phyloP scores from a whole-genome alignment of 2,329 filamentous ascomycete species.

The Colletotrichum lentis region DNA sequence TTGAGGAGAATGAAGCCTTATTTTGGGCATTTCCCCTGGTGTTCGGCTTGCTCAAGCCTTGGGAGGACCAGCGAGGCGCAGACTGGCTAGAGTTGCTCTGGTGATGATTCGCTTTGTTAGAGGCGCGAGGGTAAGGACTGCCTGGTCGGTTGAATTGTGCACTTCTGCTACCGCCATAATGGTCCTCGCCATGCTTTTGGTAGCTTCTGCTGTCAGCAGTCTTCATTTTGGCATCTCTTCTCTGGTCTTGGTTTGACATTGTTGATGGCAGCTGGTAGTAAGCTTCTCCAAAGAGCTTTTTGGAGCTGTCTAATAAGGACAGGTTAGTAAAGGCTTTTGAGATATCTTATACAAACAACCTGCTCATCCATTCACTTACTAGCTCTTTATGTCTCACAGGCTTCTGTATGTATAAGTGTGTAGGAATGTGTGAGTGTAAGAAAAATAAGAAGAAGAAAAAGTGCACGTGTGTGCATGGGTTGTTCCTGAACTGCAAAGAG shows the following conservation, averaged over 20 bases:
- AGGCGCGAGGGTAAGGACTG: conserved; percentile 8
- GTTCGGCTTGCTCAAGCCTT: too few species aligned
- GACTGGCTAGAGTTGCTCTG: background rate
- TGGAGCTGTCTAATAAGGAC: background rate
- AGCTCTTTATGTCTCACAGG: too few species aligned
- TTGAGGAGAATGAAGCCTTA: background rate
- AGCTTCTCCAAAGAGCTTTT: background rate
- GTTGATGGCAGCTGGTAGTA: background rate
- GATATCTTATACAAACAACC: too few species aligned
- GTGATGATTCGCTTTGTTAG: background rate
- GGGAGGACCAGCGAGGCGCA: background rate
- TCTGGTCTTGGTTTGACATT: background rate
- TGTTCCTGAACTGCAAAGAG: background rate
- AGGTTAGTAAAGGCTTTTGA: background rate
- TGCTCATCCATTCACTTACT: background rate
- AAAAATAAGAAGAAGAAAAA: background rate
- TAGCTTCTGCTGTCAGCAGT: background rate
- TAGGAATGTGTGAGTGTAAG: background rate
- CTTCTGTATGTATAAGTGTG: too few species aligned
- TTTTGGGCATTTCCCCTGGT: background rate
- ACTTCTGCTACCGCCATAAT: background rate
- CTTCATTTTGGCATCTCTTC: background rate
- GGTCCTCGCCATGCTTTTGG: background rate
- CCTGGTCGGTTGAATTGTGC: background rate
- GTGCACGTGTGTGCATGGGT: too few species aligned